Evolutionary conservation across 78 protist species (phyloP), one percentile per base, ranked within the genome.

Genomic region (Dictyostelium citrinum): DNA sequence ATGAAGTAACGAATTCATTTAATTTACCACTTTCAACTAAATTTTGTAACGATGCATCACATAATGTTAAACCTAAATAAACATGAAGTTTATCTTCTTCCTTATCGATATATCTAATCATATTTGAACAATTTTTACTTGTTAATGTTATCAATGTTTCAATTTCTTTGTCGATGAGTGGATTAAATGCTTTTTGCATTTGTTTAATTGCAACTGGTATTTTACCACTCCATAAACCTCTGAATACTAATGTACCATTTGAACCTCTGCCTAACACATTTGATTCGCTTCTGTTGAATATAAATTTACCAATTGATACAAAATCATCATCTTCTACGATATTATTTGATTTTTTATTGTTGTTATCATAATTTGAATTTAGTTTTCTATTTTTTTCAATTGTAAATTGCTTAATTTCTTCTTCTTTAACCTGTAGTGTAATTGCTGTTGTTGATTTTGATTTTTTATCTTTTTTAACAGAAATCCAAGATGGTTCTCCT

Each of bases 171-270:
- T 58, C 8, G 7, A 86, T 31, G 0, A 60, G 17, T 51, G 49
- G 77, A 22, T 76, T 86, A 41, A 86, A 86, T 75, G 74, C 77
- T 60, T 86, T 86, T 58, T 77, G 75, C 83, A 86, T 77, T 78
- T 77, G 83, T n/a, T 86, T 86, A 29, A 86, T 35, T 24, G 92
- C 92, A 24, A 86, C 92, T 17, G 92, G 92, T 39, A 86, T 33
- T 39, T 45, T 60, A 27, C 77, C 79, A 78, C 45, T 86, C 92
- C 92, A 86, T 10, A 86, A 10, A 24, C 92, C 92, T 8, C 20
- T 33, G 46, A 39, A 86, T 7, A 86, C 92, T 41, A 64, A 45
- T 78, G 92, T 86, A 9, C 92, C 92, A 86, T 86, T 86, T 39
- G 83, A 76, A 1, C 92, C 92, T 64, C 92, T 71, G 1, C 92